Evolutionary conservation across 331 rosid species (phyloP), one percentile per base, ranked within the genome.

Genomic region (Prunus yedoensis): DNA sequence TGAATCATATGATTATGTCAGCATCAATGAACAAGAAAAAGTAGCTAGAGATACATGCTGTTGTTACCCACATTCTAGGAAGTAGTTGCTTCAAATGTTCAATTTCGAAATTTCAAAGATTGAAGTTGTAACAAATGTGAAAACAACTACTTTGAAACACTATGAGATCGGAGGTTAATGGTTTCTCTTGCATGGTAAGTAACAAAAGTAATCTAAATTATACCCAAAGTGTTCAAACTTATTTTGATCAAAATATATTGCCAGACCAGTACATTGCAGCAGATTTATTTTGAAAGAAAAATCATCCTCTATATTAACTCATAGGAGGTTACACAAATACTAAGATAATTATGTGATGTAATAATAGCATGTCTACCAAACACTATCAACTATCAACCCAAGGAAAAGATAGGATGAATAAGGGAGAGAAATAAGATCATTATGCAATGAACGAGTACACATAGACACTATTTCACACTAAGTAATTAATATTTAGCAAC

Each of bases 351-450:
- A 50, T 23, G 51, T 49, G 45, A 41, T 18, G 27, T 10, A 68
- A 28, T 54, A 1, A 51, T 5, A 15, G 17, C 25, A 68, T 30
- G 18, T 23, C 2, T 47, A 35, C 41, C 41, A 35, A 35, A 14
- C 13, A 27, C 58, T 47, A 51, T 51, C 18, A 51, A 51, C 2
- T 51, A 16, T 16, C 56, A 51, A 51, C 10, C 56, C 56, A 51
- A 16, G 20, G 8, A 51, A 51, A 13, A 51, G 2, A 51, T 16
- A 16, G 15, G 18, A 51, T 51, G 15, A 51, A 51, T 15, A 30
- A 9, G 8, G 23, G 43, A 15, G 15, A 15, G 25, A 68, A 59
- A 81, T 47, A 81, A 68, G 21, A 71, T 52, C 41, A 35, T 35
- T 6, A 16, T 41, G 58, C 30, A 49, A n/a, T 13, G 41, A 46